These are phyloP conservation scores for Caryopteris hybrid DNA, from an alignment of 305 asterid species.

Conservation along the genomic window DNA sequence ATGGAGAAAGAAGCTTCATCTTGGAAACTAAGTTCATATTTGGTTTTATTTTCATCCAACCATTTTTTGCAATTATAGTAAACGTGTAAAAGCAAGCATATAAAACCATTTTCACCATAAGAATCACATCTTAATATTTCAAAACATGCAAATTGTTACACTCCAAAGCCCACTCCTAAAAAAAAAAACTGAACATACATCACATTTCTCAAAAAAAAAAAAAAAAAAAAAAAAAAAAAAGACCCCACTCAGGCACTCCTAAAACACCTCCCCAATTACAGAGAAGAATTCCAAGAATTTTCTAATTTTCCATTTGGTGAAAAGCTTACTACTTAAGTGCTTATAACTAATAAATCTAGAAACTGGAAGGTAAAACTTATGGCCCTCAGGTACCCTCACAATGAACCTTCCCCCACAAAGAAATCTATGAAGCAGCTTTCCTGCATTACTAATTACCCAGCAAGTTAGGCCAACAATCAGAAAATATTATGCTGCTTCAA, in stretches of 20 bases:
- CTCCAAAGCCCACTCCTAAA: not conserved
- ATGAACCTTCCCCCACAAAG: not conserved
- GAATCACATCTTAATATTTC: not conserved
- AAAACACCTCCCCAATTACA: not conserved
- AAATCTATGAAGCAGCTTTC: conserved; percentile 1
- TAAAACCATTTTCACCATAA: not conserved
- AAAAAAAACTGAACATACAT: not conserved
- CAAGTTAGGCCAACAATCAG: not conserved
- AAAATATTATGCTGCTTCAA: not conserved
- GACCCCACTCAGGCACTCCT: no score
- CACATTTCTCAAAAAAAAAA: not conserved
- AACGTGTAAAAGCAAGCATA: not conserved
- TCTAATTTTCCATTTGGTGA: not conserved
- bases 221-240: no score
- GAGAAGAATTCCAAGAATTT: not conserved
- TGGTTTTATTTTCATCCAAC: no score
- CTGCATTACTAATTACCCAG: not conserved
- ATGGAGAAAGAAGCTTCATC: not conserved
- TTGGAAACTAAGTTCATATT: not conserved
- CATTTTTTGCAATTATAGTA: no score
- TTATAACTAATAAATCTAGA: not conserved
- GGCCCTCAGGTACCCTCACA: not conserved
- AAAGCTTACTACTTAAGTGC: not conserved
- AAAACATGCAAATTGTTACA: not conserved
- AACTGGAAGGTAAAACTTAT: not conserved